These are phyloP conservation scores for Umbelopsis sp. DNA, from an alignment of 371 early-diverging fungal species.

Conservation along the genomic window DNA sequence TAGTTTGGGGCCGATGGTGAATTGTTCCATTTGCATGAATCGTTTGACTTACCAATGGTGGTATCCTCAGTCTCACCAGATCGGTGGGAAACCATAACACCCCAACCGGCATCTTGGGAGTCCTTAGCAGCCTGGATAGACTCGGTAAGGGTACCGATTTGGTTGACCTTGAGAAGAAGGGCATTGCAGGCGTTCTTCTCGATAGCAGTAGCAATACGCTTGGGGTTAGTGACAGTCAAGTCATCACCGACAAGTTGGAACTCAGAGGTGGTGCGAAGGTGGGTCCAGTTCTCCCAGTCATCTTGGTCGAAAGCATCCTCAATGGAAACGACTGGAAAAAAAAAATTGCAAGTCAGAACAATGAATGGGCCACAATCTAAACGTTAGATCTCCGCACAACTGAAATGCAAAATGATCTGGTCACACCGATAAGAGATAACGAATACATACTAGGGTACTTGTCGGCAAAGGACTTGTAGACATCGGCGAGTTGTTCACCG, in stretches of 20 bases:
- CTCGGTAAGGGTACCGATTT: constrained; percentile 98
- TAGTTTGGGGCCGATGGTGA: not conserved
- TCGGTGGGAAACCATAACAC: constrained; percentile 99
- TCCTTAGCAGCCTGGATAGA: constrained; percentile 82
- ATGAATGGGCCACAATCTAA: constrained; percentile 15
- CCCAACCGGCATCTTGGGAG: constrained; percentile 88
- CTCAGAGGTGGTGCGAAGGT: constrained; percentile 69
- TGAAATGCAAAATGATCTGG: constrained; percentile 4
- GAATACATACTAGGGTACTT: constrained; percentile 81
- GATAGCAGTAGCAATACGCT: constrained; percentile 88
- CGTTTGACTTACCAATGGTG: constrained; percentile 67
- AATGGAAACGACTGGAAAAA: constrained; percentile 78
- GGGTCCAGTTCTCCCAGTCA: constrained; percentile 94
- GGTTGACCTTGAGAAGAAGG: constrained; percentile 98
- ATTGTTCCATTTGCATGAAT: no score
- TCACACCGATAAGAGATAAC: constrained; percentile 17
- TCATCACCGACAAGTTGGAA: constrained; percentile 99
- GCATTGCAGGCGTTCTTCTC: constrained; percentile 96
- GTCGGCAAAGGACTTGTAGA: constrained; percentile 84
- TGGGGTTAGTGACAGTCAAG: constrained; percentile 98
- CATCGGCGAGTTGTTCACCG: constrained; percentile 80
- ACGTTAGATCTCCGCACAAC: not conserved
- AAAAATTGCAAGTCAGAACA: constrained; percentile 19
- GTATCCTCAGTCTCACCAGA: constrained; percentile 99
- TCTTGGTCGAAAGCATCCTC: constrained; percentile 99